Evolutionary conservation across 1,139 yeast genomes (phyloP), one percentile per base, ranked within the genome.

Genomic region (Suhomyces coccinellae): DNA sequence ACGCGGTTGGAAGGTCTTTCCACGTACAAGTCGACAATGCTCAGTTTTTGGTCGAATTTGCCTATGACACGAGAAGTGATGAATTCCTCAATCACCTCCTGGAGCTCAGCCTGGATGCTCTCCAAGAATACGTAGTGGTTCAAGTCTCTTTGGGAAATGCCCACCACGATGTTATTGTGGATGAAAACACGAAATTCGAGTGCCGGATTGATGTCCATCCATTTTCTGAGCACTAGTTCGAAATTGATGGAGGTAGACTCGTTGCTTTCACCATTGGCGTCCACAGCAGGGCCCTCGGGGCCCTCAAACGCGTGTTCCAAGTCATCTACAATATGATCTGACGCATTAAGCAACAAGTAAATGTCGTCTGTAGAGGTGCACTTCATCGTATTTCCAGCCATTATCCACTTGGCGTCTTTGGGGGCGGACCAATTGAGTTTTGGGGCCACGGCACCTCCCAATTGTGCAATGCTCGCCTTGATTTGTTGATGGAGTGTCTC

Each of bases 381-480:
- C 56, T 80, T 77, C 73, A 87, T 78, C 4, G 87, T 76, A 55
- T 87, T 86, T 31, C 87, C 84, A 2, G 95, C 78, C 58, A 87
- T 69, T 28, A 93, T 91, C 99, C 99, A 93, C 1, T 82, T 78
- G 7, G 98, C 89, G 65, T 93, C 99, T 57, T 84, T 85, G 1
- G 99, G 99, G 1, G 97, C 86, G 0, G 97, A 88, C 99, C 99
- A 93, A 68, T 93, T 93, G 53, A 93, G 71, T 59, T 93, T 93
- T 1, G 98, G 98, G 2, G 88, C 75, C 7, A 90, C 90, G 1
- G 82, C 67, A 0, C 86, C 62, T 22, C 87, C 57, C 69, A 77
- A 49, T 67, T 75, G 27, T 44, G 48, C 31, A 72, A 83, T 26
- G 3, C 71, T 61, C 0, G 57, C 50, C 30, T 66, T 66, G 20